A percentile compares a stretch with the other conserved stretches of the same genome.
These are phyloP conservation scores for Elsinoe arachidis DNA, from an alignment of 2,329 filamentous ascomycete genomes.

Conservation along the genomic window DNA sequence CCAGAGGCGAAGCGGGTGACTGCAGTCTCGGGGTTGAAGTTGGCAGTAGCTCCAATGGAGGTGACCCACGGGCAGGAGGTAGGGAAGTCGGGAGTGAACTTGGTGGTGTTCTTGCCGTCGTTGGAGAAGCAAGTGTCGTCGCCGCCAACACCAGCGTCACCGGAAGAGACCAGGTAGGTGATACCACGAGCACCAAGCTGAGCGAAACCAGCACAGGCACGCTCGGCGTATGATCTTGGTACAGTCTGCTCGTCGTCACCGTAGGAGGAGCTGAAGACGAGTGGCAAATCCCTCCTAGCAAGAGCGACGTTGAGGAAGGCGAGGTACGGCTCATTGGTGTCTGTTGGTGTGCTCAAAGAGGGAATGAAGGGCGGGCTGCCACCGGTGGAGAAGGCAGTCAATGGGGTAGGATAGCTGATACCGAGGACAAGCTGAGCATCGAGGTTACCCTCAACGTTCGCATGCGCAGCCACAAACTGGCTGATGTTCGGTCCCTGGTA, in stretches of 20 bases:
- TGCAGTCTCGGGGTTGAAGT: conserved; percentile 36
- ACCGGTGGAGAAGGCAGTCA: conserved; percentile 52
- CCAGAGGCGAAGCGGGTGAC: conserved; percentile 44
- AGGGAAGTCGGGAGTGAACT: conserved; percentile 40
- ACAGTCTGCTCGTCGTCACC: conserved; percentile 59
- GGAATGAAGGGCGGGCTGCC: conserved; percentile 48
- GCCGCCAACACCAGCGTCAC: conserved; percentile 50
- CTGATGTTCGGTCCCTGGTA: conserved; percentile 30
- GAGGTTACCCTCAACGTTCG: conserved; percentile 51
- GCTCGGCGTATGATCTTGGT: conserved; percentile 50
- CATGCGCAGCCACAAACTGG: not conserved
- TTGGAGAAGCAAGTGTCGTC: conserved; percentile 39
- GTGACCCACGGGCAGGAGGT: conserved; percentile 42
- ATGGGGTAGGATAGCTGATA: conserved; percentile 46
- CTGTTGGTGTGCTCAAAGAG: conserved; percentile 36
- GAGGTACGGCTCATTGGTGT: conserved; percentile 62
- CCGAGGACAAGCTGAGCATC: conserved; percentile 54
- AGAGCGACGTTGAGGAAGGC: conserved; percentile 54
- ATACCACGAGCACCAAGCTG: conserved; percentile 61
- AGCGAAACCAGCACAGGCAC: conserved; percentile 55
- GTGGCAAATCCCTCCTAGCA: conserved; percentile 47
- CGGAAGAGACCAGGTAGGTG: conserved; percentile 54
- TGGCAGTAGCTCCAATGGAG: conserved; percentile 37
- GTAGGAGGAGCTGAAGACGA: conserved; percentile 57
- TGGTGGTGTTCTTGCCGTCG: conserved; percentile 31